Conservation (phyloP, 2,329 filamentous ascomycete genomes). For the Fusarium foetens region DNA sequence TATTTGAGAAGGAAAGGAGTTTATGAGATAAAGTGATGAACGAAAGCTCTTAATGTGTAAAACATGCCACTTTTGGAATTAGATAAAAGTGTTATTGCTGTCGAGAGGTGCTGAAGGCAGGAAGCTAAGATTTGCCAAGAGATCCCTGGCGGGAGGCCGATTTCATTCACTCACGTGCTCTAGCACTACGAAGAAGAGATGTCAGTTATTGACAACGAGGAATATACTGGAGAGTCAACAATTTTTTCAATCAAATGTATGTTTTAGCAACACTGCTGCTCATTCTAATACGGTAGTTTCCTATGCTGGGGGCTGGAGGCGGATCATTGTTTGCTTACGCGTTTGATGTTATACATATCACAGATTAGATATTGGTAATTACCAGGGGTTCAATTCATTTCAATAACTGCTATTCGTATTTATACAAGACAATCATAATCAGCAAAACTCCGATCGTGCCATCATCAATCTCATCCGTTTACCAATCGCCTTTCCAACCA, state of each 20-base stretch:
- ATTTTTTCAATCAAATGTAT: accelerated
- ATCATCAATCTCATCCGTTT: constrained; percentile 31
- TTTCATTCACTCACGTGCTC: constrained; percentile 21
- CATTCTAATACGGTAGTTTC: not conserved
- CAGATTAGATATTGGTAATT: not conserved
- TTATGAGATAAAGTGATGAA: accelerated
- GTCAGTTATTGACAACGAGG: not conserved
- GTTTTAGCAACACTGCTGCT: not conserved
- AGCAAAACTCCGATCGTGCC: constrained; percentile 26
- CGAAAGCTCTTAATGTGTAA: accelerated
- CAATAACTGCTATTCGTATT: constrained; percentile 21
- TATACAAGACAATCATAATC: constrained; percentile 18
- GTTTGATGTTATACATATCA: not conserved
- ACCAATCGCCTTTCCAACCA: not conserved
- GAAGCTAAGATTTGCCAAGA: not conserved
- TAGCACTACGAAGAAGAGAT: not conserved
- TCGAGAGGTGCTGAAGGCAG: not conserved
- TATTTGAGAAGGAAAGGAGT: not conserved
- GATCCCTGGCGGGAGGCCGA: not conserved
- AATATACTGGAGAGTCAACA: not conserved
- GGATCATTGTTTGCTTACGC: not conserved
- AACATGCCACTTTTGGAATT: not conserved
- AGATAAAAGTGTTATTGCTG: not conserved
- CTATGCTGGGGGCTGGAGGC: no score
- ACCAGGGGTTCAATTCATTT: not conserved